phyloP scores from a whole-genome alignment of 257 asterid species.

The Solanum bukasovii region DNA sequence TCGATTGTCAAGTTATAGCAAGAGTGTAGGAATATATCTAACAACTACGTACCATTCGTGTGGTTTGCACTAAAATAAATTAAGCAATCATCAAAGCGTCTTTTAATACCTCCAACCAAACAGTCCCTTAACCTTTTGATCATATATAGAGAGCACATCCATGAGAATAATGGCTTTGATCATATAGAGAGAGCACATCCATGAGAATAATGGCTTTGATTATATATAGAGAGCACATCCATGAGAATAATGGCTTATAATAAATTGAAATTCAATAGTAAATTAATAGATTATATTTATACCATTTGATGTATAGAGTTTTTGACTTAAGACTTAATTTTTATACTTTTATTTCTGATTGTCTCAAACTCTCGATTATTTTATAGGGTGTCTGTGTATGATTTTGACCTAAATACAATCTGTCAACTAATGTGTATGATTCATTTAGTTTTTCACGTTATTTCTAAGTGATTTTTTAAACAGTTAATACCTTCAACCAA shows the following conservation, averaged over 20 bases:
- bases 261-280: no score
- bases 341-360: no score
- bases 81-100: background rate
- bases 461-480: no score
- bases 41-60: background rate
- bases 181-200: no score
- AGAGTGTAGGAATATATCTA: background rate
- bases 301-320: no score
- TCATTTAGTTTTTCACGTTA: background rate
- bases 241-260: no score
- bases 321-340: background rate
- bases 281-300: no score
- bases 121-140: background rate
- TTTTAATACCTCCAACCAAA: background rate
- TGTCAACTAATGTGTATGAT: background rate
- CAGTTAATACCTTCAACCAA: background rate
- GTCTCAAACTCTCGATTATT: background rate
- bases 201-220: no score
- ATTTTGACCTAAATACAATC: background rate
- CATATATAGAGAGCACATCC: background rate
- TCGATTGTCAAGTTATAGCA: background rate
- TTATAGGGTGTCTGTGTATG: background rate
- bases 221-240: no score
- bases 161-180: no score
- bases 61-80: background rate